phyloP scores from a whole-genome alignment of 2,329 filamentous ascomycete species.

The Talaromyces rugulosus region DNA sequence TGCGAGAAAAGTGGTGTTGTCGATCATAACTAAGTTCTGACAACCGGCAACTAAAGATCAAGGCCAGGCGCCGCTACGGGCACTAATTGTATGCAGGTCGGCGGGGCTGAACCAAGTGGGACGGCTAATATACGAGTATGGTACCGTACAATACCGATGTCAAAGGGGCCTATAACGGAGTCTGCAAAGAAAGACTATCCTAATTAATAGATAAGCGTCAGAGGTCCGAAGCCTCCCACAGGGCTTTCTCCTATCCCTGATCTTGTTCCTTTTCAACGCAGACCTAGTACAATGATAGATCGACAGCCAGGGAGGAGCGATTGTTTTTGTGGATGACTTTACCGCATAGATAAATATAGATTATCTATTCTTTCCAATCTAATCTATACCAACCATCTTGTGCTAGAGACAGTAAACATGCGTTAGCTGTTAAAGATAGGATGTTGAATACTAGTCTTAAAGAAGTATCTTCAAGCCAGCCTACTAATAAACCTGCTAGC shows the following conservation, averaged over 20 bases:
- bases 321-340: conserved; percentile 1
- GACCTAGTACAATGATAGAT: conserved; percentile 29
- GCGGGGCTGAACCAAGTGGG: too few relatives aligned
- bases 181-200: neutral
- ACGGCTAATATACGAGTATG: too few relatives aligned
- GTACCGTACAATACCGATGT: too few relatives aligned
- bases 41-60: too few relatives aligned
- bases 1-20: too few relatives aligned
- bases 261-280: conserved; percentile 37
- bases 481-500: conserved; percentile 26
- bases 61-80: too few relatives aligned
- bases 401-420: conserved; percentile 25
- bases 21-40: too few relatives aligned
- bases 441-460: conserved; percentile 33
- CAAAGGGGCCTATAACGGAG: too few relatives aligned
- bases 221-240: neutral
- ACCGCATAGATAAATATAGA: neutral
- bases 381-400: conserved; percentile 16
- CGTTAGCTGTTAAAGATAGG: conserved; percentile 32
- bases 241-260: conserved; percentile 30
- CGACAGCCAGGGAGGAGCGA: conserved; percentile 19
- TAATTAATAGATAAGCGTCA: neutral
- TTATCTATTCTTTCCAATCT: conserved; percentile 15
- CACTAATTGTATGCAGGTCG: too few relatives aligned
- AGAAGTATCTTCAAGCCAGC: conserved; percentile 31